Percentiles rank a stretch among this genome's conserved stretches.
phyloP scores from a whole-genome alignment of 441 rosid species.

The Adansonia rubrostipa region DNA sequence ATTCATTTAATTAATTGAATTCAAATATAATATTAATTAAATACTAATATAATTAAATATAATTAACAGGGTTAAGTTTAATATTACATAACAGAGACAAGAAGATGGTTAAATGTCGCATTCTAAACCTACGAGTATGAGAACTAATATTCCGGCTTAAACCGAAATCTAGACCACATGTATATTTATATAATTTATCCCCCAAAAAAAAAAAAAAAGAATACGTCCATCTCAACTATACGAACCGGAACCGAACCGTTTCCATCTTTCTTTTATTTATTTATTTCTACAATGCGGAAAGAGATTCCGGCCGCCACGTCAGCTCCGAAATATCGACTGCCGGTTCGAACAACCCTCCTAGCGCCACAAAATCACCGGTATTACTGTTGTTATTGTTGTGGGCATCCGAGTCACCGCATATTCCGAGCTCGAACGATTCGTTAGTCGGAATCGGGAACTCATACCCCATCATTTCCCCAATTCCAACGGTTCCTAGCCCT shows the following conservation, averaged over 20 bases:
- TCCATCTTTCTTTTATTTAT: neutral
- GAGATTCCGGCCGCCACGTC: slow-evolving; percentile 51
- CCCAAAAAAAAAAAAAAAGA: neutral
- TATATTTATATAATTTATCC: neutral
- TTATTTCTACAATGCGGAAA: slow-evolving; percentile 40
- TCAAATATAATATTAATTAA: neutral
- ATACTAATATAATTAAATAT: neutral
- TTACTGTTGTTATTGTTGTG: neutral
- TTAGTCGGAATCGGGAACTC: slow-evolving; percentile 39
- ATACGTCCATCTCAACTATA: neutral
- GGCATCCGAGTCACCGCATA: slow-evolving; percentile 27
- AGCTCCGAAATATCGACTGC: slow-evolving; percentile 39
- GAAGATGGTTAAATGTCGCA: neutral
- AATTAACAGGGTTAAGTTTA: neutral
- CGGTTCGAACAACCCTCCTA: slow-evolving; percentile 53
- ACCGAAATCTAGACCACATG: neutral
- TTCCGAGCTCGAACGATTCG: slow-evolving; percentile 44
- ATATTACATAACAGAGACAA: neutral
- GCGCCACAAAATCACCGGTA: slow-evolving; percentile 42
- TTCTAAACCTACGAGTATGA: neutral
- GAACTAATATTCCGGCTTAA: neutral
- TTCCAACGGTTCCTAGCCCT: slow-evolving; percentile 10
- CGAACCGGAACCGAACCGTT: neutral
- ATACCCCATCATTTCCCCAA: slow-evolving; percentile 30
- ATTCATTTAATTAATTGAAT: no score